Evolutionary conservation across 176 grass and related monocot genomes (phyloP).

Genomic region (Aechmea fasciata): DNA sequence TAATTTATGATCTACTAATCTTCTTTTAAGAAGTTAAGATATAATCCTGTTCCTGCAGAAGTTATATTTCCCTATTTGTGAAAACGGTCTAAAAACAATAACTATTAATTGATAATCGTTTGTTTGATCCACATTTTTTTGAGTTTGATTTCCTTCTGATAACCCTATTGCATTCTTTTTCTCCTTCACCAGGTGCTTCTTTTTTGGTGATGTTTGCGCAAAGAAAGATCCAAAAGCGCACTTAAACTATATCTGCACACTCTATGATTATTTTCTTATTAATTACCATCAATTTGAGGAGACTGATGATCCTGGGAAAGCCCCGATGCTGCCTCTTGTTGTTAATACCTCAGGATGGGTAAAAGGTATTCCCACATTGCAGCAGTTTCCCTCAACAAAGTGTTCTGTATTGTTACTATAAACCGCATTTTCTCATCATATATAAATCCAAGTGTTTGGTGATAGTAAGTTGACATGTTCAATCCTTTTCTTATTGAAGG

Average conservation of each 20-base stretch:
- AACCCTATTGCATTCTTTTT: neutral
- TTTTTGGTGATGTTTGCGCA: slow-evolving; percentile 60
- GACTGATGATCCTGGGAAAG: slow-evolving; percentile 16
- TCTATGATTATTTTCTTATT: slow-evolving; percentile 58
- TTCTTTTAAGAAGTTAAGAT: neutral
- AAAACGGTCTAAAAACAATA: too few species aligned
- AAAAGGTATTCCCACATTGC: slow-evolving; percentile 42
- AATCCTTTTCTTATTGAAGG: slow-evolving; percentile 18
- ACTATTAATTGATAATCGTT: neutral
- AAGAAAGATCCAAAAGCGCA: slow-evolving; percentile 40
- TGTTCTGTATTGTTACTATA: too few species aligned
- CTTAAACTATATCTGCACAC: slow-evolving; percentile 40
- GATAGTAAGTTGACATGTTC: neutral
- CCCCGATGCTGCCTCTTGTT: slow-evolving; percentile 41
- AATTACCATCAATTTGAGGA: slow-evolving; percentile 31
- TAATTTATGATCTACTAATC: neutral
- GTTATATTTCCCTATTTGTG: too few species aligned
- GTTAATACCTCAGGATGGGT: slow-evolving; percentile 87
- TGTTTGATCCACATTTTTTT: slow-evolving; percentile 1
- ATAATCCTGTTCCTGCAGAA: neutral
- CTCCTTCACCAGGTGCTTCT: slow-evolving; percentile 41
- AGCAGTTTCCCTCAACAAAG: neutral
- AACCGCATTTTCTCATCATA: neutral
- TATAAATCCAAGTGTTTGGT: neutral
- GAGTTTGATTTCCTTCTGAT: neutral